Percentiles rank a stretch among this genome's conserved stretches.
phyloP scores from a whole-genome alignment of 2,329 filamentous ascomycete genomes.

The Pyricularia grisea region DNA sequence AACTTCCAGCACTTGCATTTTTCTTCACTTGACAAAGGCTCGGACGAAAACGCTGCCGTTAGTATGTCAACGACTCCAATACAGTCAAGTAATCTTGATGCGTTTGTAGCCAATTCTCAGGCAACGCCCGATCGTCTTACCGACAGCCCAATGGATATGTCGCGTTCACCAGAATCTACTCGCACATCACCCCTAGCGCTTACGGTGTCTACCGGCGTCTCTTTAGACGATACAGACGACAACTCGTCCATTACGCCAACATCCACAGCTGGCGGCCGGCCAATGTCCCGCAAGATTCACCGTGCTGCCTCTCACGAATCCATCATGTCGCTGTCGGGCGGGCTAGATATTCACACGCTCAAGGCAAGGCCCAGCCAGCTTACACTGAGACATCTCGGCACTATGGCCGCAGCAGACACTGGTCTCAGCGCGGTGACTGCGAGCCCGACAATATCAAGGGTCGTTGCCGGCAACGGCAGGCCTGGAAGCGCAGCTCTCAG shows the following conservation, averaged over 20 bases:
- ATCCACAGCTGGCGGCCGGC: slow-evolving; percentile 11
- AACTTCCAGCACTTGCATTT: slow-evolving; percentile 23
- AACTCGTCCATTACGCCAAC: slow-evolving; percentile 15
- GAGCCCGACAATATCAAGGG: slow-evolving; percentile 43
- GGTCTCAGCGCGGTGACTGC: slow-evolving; percentile 50
- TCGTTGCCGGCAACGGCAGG: slow-evolving; percentile 24
- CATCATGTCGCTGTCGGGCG: slow-evolving; percentile 75
- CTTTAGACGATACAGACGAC: slow-evolving; percentile 15
- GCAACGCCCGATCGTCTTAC: not conserved
- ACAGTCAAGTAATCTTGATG: not conserved
- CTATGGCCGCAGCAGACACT: slow-evolving; percentile 40
- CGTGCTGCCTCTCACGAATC: slow-evolving; percentile 76
- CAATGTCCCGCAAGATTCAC: slow-evolving; percentile 32
- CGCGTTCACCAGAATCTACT: not conserved
- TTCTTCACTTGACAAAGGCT: slow-evolving; percentile 16
- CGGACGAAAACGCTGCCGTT: not conserved
- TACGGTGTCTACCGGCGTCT: slow-evolving; percentile 7
- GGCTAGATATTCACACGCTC: slow-evolving; percentile 83
- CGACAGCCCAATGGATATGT: not conserved
- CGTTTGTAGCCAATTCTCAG: not conserved
- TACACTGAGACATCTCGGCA: slow-evolving; percentile 42
- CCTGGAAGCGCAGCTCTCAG: slow-evolving; percentile 47
- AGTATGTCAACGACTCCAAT: not conserved
- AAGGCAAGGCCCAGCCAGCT: slow-evolving; percentile 69
- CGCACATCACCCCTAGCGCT: not conserved